Evolutionary conservation across 164 flowering plant genomes (phyloP).

Genomic region (Aristolochia contorta): DNA sequence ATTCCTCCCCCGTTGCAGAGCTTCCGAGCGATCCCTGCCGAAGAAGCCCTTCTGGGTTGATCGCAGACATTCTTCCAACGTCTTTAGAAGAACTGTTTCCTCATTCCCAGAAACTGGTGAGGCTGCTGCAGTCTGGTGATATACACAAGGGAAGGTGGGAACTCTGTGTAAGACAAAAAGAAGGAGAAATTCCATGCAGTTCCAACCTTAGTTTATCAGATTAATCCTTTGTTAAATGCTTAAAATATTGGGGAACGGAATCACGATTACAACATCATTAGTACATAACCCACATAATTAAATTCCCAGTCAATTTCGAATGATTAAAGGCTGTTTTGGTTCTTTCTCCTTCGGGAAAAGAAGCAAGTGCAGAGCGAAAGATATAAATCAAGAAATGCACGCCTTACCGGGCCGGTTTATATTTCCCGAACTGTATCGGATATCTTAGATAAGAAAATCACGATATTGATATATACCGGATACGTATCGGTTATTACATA

Average conservation of each 20-base stretch:
- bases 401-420: no score
- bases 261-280: background rate
- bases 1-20: conserved; percentile 11
- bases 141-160: conserved; percentile 12
- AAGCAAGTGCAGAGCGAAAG: no score
- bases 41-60: conserved; percentile 13
- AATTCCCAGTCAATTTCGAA: no score
- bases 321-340: no score
- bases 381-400: no score
- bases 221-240: background rate
- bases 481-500: no score
- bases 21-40: conserved; percentile 22
- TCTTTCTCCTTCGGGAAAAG: no score
- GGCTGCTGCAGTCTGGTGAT: conserved; percentile 11
- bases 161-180: conserved; percentile 21
- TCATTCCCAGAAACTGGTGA: background rate
- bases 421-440: no score
- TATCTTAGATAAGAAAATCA: no score
- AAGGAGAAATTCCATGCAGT: conserved; percentile 16
- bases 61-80: conserved; percentile 15
- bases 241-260: background rate
- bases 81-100: background rate
- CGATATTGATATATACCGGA: no score
- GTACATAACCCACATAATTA: background rate
- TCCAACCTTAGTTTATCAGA: conserved; percentile 2